A percentile compares a stretch with the other conserved stretches of the same genome.
These are phyloP conservation scores for Fusarium sp. DNA, from an alignment of 2,329 filamentous ascomycete species.

Conservation along the genomic window DNA sequence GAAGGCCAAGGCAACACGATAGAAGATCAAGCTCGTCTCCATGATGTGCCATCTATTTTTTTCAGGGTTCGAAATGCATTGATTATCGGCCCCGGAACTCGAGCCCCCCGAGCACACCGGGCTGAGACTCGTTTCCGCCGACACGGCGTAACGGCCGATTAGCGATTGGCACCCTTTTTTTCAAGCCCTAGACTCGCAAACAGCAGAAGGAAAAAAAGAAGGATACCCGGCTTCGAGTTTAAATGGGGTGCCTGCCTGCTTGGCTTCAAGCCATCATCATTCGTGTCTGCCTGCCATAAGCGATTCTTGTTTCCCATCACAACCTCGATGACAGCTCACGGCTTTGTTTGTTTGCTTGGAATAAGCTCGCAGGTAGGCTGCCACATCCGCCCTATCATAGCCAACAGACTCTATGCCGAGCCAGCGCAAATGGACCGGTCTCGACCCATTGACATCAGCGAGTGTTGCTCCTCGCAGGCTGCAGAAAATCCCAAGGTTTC, in stretches of 20 bases:
- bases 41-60: background rate
- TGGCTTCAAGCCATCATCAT: background rate
- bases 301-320: conserved; percentile 25
- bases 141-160: background rate
- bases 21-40: background rate
- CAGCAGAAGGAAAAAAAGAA: background rate
- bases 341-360: conserved; percentile 1
- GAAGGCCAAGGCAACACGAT: background rate
- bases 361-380: background rate
- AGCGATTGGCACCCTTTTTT: background rate
- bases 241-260: background rate
- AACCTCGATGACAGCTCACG: conserved; percentile 20
- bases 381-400: background rate
- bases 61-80: background rate
- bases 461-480: conserved; percentile 2
- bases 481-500: background rate
- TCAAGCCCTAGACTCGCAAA: background rate
- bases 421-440: conserved; percentile 9
- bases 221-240: background rate
- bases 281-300: background rate
- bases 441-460: conserved; percentile 9
- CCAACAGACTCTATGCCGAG: conserved; percentile 5
- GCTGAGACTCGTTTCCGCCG: conserved; percentile 22
- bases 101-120: background rate
- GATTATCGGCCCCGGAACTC: background rate